Evolutionary conservation across 2,329 filamentous ascomycete genomes (phyloP), one percentile per base, ranked within the genome.

Genomic region (Sporothrix brasiliensis): DNA sequence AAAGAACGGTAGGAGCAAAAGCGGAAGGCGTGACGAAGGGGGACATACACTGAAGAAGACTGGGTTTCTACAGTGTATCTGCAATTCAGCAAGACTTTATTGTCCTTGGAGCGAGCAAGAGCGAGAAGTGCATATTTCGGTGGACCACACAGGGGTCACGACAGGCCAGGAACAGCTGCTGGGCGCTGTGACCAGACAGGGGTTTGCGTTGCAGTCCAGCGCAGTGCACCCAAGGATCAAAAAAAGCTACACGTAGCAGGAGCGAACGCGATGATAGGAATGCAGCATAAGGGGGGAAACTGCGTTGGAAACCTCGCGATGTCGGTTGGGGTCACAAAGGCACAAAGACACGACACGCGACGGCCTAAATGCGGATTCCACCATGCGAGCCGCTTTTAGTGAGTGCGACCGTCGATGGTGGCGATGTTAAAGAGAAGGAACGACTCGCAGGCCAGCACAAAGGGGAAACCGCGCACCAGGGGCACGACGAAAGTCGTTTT

Each of bases 391-490:
- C 24, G 27, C 19, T 47, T 47, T 47, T n/a, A 50, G 44, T 34
- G 44, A 34, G 16, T 13, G 61, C 47, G 47, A 65, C 61, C 16
- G 16, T 13, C 21, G 50, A 50, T 44, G 50, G 54, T 47, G 27
- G 65, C 54, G 21, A 65, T n/a, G 41, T n/a, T 27, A 21, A 49
- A 56, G 49, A 58, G 47, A 49, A 71, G 39, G 56, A 24, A 49
- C 30, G 65, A 50, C 24, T 41, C 5, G 21, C n/a, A 63, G 21
- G 39, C 13, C 39, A 63, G 39, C 34, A 27, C 58, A 54, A 65
- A 53, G 50, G 39, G 68, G 60, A 67, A 68, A 47, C 49, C 34
- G 60, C 65, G 60, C 70, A 69, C 63, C 53, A 69, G 47, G 68
- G 44, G 47, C 27, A 11, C 19, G 56, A 41, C n/a, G 39, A 53